phyloP scores from a whole-genome alignment of 192 early-diverging fungal species.

The Coemansia sp. region DNA sequence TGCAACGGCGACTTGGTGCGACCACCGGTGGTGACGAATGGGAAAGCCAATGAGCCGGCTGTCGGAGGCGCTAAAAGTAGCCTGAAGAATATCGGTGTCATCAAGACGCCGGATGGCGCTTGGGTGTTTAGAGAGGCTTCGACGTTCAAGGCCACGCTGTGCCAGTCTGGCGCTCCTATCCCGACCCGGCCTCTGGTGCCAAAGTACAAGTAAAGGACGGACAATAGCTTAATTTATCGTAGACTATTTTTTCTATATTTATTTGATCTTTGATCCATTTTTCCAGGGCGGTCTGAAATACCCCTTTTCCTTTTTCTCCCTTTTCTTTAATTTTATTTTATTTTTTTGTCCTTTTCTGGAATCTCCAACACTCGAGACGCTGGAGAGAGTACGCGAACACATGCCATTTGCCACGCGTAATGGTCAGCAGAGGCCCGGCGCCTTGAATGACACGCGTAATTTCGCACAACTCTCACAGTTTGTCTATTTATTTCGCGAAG shows the following conservation, averaged over 20 bases:
- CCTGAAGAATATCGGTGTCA: constrained; percentile 42
- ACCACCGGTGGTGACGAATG: background rate
- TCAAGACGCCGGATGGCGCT: constrained; percentile 21
- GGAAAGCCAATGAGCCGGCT: background rate
- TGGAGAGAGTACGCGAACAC: background rate
- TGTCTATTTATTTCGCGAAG: constrained; percentile 17
- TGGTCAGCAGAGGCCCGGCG: background rate
- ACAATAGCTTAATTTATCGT: background rate
- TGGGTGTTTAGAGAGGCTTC: constrained; percentile 46
- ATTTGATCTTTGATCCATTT: background rate
- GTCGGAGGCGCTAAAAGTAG: constrained; percentile 2
- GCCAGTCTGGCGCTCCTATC: constrained; percentile 43
- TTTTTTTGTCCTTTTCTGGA: background rate
- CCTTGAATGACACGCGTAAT: constrained; percentile 24
- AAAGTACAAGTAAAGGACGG: constrained; percentile 18
- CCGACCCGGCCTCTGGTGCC: constrained; percentile 31
- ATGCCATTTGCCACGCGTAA: constrained; percentile 26
- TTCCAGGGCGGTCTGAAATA: too few species aligned
- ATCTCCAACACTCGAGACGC: background rate
- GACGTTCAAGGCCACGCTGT: constrained; percentile 32
- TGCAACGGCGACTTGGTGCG: constrained; percentile 3
- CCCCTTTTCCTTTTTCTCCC: background rate
- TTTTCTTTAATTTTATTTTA: background rate
- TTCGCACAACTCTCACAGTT: constrained; percentile 40
- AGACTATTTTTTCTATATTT: background rate